phyloP scores from a whole-genome alignment of 495 filamentous ascomycete genomes.

The Trichoderma erinaceum region DNA sequence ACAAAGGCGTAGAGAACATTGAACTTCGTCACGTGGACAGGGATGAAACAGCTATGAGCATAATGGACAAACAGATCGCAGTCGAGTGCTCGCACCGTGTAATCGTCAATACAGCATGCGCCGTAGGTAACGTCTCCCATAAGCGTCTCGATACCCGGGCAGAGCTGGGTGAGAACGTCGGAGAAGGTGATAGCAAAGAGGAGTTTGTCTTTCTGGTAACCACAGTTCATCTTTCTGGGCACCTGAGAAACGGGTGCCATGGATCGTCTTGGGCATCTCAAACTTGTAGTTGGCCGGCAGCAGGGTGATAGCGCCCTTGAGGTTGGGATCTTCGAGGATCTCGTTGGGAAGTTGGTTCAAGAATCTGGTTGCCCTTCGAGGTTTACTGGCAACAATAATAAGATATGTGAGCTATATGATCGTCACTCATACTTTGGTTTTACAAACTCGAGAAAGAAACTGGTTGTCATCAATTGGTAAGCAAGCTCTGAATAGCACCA shows the following conservation, averaged over 20 bases:
- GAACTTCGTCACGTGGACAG: conserved; percentile 92
- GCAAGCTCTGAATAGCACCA: conserved; percentile 55
- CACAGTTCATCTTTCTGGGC: conserved; percentile 85
- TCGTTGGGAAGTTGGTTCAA: conserved; percentile 84
- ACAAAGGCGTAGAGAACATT: conserved; percentile 97
- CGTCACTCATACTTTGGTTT: too few species aligned
- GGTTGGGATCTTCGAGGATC: conserved; percentile 79
- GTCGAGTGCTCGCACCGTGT: conserved; percentile 86
- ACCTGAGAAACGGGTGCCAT: conserved; percentile 72
- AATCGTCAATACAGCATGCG: conserved; percentile 98
- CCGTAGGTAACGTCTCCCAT: conserved; percentile 99
- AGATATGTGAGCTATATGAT: not conserved
- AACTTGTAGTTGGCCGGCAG: conserved; percentile 97
- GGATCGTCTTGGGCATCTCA: conserved; percentile 96
- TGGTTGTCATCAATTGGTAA: not conserved
- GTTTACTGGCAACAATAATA: conserved; percentile 40
- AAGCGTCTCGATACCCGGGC: conserved; percentile 79
- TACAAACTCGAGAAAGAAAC: not conserved
- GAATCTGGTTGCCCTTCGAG: conserved; percentile 63
- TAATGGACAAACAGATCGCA: conserved; percentile 97
- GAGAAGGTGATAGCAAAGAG: conserved; percentile 97
- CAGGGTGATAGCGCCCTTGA: conserved; percentile 79
- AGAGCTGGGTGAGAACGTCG: conserved; percentile 93
- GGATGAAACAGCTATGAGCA: conserved; percentile 92
- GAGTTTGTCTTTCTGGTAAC: conserved; percentile 81